phyloP scores from a whole-genome alignment of 2,329 filamentous ascomycete genomes.

The Fusarium robinianum region DNA sequence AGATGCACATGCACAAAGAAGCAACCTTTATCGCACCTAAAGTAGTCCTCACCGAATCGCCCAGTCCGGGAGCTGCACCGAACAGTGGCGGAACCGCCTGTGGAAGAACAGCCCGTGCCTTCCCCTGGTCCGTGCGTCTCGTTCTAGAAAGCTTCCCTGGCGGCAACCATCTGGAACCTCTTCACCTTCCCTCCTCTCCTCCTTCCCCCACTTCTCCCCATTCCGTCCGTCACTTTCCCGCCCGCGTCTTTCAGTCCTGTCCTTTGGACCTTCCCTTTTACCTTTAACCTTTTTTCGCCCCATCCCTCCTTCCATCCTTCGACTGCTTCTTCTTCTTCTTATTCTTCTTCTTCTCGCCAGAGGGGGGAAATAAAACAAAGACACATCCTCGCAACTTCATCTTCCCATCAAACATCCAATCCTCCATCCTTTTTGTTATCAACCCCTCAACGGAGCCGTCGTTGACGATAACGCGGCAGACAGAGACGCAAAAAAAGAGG shows the following conservation, averaged over 20 bases:
- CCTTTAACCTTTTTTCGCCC: neutral
- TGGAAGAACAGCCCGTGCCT: slow-evolving; percentile 31
- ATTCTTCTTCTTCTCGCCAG: slow-evolving; percentile 1
- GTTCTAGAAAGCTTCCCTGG: slow-evolving; percentile 40
- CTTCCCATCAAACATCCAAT: slow-evolving; percentile 2
- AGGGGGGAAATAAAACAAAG: slow-evolving; percentile 1
- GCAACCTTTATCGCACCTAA: neutral
- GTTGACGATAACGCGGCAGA: slow-evolving; percentile 28
- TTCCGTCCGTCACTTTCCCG: slow-evolving; percentile 23
- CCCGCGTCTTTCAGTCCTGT: slow-evolving; percentile 15
- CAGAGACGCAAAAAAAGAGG: slow-evolving; percentile 7
- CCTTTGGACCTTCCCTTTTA: neutral
- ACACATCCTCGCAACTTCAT: slow-evolving; percentile 1
- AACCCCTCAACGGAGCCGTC: slow-evolving; percentile 5
- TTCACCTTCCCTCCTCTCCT: slow-evolving; percentile 14
- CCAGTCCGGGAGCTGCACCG: slow-evolving; percentile 37
- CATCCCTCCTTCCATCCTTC: slow-evolving; percentile 12
- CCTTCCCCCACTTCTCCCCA: slow-evolving; percentile 28
- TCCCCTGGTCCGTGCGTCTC: slow-evolving; percentile 26
- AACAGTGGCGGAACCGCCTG: slow-evolving; percentile 33
- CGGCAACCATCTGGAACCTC: slow-evolving; percentile 28
- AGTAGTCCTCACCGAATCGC: slow-evolving; percentile 7
- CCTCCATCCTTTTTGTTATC: slow-evolving; percentile 6
- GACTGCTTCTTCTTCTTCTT: slow-evolving; percentile 6
- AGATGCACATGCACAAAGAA: too few species aligned